phyloP scores from a whole-genome alignment of 495 filamentous ascomycete species.

The Coniosporium apollinis region DNA sequence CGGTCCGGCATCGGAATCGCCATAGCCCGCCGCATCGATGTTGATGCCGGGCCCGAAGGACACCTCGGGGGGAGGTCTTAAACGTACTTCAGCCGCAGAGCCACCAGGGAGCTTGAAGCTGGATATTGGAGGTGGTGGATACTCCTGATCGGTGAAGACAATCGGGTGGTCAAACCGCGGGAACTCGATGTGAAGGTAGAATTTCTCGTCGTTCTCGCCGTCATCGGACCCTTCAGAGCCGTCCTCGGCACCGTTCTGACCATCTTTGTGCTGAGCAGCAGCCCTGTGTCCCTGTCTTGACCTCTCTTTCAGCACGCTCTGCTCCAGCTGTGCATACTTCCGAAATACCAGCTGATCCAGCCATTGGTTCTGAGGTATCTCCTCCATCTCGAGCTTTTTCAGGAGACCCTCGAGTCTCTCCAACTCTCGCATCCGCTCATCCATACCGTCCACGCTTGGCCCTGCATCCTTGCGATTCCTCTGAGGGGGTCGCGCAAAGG shows the following conservation, averaged over 20 bases:
- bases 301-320: slow-evolving; percentile 7
- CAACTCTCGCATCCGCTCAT: slow-evolving; percentile 46
- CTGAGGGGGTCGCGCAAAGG: slow-evolving; percentile 34
- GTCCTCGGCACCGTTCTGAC: slow-evolving; percentile 6
- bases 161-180: slow-evolving; percentile 92
- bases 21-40: slow-evolving; percentile 35
- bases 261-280: not conserved
- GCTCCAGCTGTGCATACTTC: slow-evolving; percentile 47
- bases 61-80: slow-evolving; percentile 68
- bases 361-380: slow-evolving; percentile 85
- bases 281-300: slow-evolving; percentile 2
- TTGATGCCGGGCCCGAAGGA: slow-evolving; percentile 71
- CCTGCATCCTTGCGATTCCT: slow-evolving; percentile 31
- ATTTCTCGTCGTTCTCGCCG: slow-evolving; percentile 39
- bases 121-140: slow-evolving; percentile 66
- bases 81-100: slow-evolving; percentile 36
- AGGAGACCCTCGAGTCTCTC: slow-evolving; percentile 73
- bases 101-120: slow-evolving; percentile 30
- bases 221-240: slow-evolving; percentile 29
- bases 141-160: slow-evolving; percentile 88
- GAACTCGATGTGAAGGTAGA: slow-evolving; percentile 73
- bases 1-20: slow-evolving; percentile 34
- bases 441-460: slow-evolving; percentile 1
- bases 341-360: slow-evolving; percentile 86
- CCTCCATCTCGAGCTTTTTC: slow-evolving; percentile 97